Evolutionary conservation across 768 basidiomycete genomes (phyloP).

Genomic region (Udeniomyces megalosporus): DNA sequence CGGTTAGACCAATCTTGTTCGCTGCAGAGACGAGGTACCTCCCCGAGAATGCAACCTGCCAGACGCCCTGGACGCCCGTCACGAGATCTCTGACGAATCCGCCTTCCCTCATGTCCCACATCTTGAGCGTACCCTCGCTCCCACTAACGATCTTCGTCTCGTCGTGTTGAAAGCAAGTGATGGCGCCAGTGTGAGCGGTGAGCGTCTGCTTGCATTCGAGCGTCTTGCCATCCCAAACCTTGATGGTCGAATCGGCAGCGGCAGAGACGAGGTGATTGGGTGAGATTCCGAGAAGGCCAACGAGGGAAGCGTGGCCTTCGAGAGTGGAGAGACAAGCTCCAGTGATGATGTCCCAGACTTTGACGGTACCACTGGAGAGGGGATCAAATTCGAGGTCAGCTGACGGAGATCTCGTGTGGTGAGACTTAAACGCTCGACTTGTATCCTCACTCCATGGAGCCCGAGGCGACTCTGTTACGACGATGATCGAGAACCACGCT

Average conservation of each 20-base stretch:
- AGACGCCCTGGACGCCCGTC: slow-evolving; percentile 82
- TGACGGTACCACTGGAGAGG: slow-evolving; percentile 51
- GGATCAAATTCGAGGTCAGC: neutral
- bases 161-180: slow-evolving; percentile 97
- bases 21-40: slow-evolving; percentile 81
- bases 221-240: slow-evolving; percentile 81
- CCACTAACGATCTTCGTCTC: slow-evolving; percentile 94
- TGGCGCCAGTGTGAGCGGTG: slow-evolving; percentile 86
- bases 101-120: slow-evolving; percentile 91
- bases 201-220: slow-evolving; percentile 67
- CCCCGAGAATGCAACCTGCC: slow-evolving; percentile 93
- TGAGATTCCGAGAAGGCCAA: slow-evolving; percentile 79
- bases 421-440: no score
- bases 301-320: slow-evolving; percentile 83
- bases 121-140: slow-evolving; percentile 87
- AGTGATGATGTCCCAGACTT: slow-evolving; percentile 75
- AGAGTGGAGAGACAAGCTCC: slow-evolving; percentile 67
- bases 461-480: slow-evolving; percentile 83
- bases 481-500: slow-evolving; percentile 77
- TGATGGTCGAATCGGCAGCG: slow-evolving; percentile 85
- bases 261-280: slow-evolving; percentile 84
- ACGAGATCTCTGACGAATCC: slow-evolving; percentile 71
- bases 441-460: slow-evolving; percentile 84
- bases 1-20: slow-evolving; percentile 27
- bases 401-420: neutral